Evolutionary conservation across 805 yeast species (phyloP), one percentile per base, ranked within the genome.

Genomic region (Pichia ethanolica): DNA sequence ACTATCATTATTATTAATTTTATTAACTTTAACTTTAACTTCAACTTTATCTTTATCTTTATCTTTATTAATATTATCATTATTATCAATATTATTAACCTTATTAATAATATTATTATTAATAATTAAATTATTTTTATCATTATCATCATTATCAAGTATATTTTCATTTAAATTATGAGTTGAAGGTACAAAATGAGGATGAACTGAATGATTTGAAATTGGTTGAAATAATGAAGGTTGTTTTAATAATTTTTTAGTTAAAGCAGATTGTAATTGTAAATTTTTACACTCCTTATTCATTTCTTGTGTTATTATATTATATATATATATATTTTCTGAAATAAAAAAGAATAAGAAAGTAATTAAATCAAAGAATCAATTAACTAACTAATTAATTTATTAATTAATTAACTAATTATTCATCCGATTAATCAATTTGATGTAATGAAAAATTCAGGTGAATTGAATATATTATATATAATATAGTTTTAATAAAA

Each of bases 141-240:
- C 14, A 37, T 45, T 25, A 20, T 33, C 20, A 32, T 45, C 25
- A 13, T 37, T 30, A 7, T 35, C 36, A n/a, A 42, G 30, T 13
- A 40, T 35, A 27, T 47, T 42, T 33, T 37, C 42, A 10, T 28
- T 12, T 39, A 43, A 20, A 25, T 47, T 36, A 26, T 47, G 28
- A 7, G 30, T 10, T 3, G 50, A 47, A 28, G 50, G 50, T 4
- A 14, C 5, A 32, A 47, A 47, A 39, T 38, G 50, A 4, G 50
- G 47, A 35, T 47, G 46, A 25, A 43, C 30, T 7, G 45, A 35
- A 34, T 26, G 37, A 11, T 25, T 30, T 28, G 33, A 30, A 30
- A 9, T 7, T 30, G 32, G 32, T 30, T 30, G 30, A 36, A 40
- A 35, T 12, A 35, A 41, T 10, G 41, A 7, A 26, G 45, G 14